Base-by-base conservation (phyloP, 805 yeast species). In the Yamadazyma tumulicola region DNA sequence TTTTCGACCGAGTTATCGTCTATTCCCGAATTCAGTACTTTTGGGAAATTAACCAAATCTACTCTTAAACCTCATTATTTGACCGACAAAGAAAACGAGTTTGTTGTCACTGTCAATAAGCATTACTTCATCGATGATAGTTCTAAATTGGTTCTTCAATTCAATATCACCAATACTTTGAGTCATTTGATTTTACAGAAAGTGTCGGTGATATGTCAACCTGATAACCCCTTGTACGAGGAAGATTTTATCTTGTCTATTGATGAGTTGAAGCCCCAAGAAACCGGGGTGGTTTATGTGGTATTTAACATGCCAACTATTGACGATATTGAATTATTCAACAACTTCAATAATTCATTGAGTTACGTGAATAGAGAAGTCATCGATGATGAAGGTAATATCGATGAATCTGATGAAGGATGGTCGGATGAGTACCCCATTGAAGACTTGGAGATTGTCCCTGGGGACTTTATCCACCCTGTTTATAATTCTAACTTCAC, bases 11-110 rank as follows among this genome's bases (percentile, higher is more conserved):
- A 77, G 52, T 69, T 91, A 49, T 61, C 79, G 4, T 68, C 76
- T 16, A 75, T 88, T 41, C 81, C 87, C 16, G 93, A 87, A 54
- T 72, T 89, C 49, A 71, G 77, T 13, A 66, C 64, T 3, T 87
- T 80, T 53, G 97, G 97, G 43, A 59, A 73, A 23, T 69, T 88
- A 42, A 67, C 88, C 42, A 87, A 83, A 61, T 75, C 89, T 6
- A 79, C 95, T 2, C 54, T 64, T 23, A 59, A 69, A 22, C 65
- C 66, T 26, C 67, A 77, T 37, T 77, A 81, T 46, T 75, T 91
- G 51, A 89, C 97, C 15, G 98, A 93, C 58, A 72, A 75, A 40
- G 97, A 89, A 58, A 87, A 94, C 42, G 98, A 93, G 63, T 87
- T 88, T 58, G 89, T 87, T 28, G 95, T 93, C 40, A 74, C 73